Conservation (phyloP, 2,329 filamentous ascomycete species). For the Mycocentrospora acerina region DNA sequence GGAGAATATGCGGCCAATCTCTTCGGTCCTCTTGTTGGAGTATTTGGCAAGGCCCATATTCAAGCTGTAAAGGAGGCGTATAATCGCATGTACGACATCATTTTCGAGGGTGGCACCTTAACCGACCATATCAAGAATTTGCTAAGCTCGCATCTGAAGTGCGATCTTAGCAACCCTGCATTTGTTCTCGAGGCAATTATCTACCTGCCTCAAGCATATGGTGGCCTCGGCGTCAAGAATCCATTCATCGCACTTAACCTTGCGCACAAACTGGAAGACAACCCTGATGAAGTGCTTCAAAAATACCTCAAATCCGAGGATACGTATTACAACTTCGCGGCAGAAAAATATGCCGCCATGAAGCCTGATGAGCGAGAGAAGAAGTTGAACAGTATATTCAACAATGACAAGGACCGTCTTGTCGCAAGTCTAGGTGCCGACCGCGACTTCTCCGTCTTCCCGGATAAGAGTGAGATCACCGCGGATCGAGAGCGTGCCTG, state of each 20-base stretch:
- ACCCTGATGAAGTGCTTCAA: slow-evolving; percentile 9
- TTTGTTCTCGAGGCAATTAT: slow-evolving; percentile 27
- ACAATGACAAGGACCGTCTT: slow-evolving; percentile 12
- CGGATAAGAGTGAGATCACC: slow-evolving; percentile 12
- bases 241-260: slow-evolving; percentile 25
- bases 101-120: slow-evolving; percentile 21
- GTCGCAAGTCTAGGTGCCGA: slow-evolving; percentile 6
- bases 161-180: neutral
- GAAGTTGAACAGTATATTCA: slow-evolving; percentile 18
- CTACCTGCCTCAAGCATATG: slow-evolving; percentile 27
- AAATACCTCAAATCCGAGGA: slow-evolving; percentile 19
- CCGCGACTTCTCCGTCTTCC: slow-evolving; percentile 11
- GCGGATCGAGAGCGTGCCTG: slow-evolving; percentile 15
- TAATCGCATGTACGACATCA: slow-evolving; percentile 21
- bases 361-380: slow-evolving; percentile 8
- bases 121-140: slow-evolving; percentile 22
- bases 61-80: slow-evolving; percentile 24
- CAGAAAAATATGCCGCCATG: slow-evolving; percentile 12
- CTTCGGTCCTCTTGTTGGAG: slow-evolving; percentile 29
- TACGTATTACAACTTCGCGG: slow-evolving; percentile 18
- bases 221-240: slow-evolving; percentile 34
- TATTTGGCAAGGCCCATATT: slow-evolving; percentile 28
- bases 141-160: slow-evolving; percentile 9
- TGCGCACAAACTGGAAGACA: slow-evolving; percentile 10
- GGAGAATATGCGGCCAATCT: slow-evolving; percentile 27